Base-by-base conservation (phyloP, 1,284 basidiomycete genomes). In the Heliocybe sulcata region DNA sequence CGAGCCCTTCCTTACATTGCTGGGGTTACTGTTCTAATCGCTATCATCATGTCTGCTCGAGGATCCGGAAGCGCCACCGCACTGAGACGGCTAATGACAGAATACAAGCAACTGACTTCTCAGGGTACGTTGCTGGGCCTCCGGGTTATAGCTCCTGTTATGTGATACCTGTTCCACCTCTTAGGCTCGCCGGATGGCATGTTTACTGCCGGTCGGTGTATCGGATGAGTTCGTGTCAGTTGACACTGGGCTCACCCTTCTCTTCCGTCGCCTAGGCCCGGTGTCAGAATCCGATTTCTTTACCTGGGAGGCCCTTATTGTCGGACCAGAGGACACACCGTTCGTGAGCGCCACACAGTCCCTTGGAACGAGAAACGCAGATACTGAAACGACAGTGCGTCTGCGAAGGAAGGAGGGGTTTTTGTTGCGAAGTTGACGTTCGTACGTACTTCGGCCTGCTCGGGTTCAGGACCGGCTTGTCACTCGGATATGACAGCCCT, bases 241-340 rank as follows among this genome's bases (percentile, higher is more conserved):
- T 8, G 20, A 19, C 20, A 50, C 31, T 4, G 16, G 16, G 25
- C 33, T 25, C 31, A 35, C 47, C 50, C 53, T 56, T 11, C 27
- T 51, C 51, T 56, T 57, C 50, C 52, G 55, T 11, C 27, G 51
- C 51, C 56, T 65, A 86, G 92, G 93, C 0, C 94, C 94, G 47
- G 81, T 98, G 64, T 87, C 88, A 49, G 96, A 99, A 72, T 86
- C 90, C 60, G 94, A 99, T 75, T 95, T 99, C 77, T 93, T 99
- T 69, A 90, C 89, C 60, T 99, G 97, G 97, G 97, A 98, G 72
- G 95, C 95, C 16, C 79, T 99, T 61, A 95, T 99, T 57, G 88
- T 86, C 63, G 97, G 97, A 1, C 97, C 96, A 12, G 94, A 96
- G 66, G 97, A 94, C 61, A 99, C 97, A 45, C 97, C 97, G 1